Evolutionary conservation across 768 basidiomycete genomes (phyloP), one percentile per base, ranked within the genome.

Genomic region (Naganishia friedmannii): DNA sequence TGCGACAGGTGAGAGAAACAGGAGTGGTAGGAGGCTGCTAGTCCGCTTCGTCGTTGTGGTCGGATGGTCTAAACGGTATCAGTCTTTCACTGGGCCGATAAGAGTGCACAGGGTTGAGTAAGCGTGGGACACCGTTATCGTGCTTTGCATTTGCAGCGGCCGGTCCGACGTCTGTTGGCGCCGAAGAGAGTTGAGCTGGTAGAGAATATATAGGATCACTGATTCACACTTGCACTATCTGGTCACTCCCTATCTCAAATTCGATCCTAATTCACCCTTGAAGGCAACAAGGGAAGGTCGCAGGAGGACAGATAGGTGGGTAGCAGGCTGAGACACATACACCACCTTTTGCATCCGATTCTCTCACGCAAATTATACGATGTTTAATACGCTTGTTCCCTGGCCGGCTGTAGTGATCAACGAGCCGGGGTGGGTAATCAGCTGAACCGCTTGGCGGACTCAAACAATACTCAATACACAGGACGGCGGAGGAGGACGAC

Each of bases 301-400:
- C 48, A 51, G 48, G 21, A 51, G 42, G 42, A 42, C 42, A 42
- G 42, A 2, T 15, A 42, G 42, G 42, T 17, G 7, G 9, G 42
- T 51, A 21, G 19, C 48, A 21, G 23, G 45, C 45, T 51, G 48
- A 51, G 48, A 51, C 48, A 51, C 48, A 51, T 51, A 51, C 48
- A 51, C 48, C n/a, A 51, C 15, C 48, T 51, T 51, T 51, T 51
- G 48, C 48, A n/a, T 51, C 48, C 48, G 48, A 51, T n/a, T 51
- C 48, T 51, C 48, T 26, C 48, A 51, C 48, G 48, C 6, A 37
- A 37, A 37, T 37, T 37, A 12, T 37, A n/a, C n/a, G n/a, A n/a
- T n/a, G 6, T 37, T 5, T 37, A 4, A 37, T 5, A 37, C 34
- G 34, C 34, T 37, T 37, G 42, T 42, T 42, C 42, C 42, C 15